Evolutionary conservation across 2,329 filamentous ascomycete genomes (phyloP).

Genomic region (Ophiocordyceps camponoti-saundersi): DNA sequence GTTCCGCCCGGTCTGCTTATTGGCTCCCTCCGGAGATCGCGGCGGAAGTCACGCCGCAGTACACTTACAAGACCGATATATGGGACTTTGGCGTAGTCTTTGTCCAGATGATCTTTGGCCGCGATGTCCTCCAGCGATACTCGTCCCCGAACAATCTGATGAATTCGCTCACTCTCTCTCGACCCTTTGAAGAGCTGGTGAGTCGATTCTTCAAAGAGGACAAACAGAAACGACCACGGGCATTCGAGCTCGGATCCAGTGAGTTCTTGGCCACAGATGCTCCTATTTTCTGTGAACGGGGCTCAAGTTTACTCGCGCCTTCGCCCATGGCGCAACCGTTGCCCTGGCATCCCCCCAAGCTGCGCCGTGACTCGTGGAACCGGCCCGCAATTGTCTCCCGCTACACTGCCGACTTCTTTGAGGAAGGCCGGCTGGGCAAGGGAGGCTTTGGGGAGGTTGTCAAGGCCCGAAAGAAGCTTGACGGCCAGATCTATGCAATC

Average conservation of each 20-base stretch:
- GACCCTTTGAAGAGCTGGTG: slow-evolving; percentile 63
- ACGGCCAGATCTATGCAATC: slow-evolving; percentile 85
- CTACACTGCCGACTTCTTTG: slow-evolving; percentile 79
- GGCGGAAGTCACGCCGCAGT: slow-evolving; percentile 40
- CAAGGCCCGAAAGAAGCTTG: slow-evolving; percentile 84
- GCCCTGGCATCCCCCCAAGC: slow-evolving; percentile 26
- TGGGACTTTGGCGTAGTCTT: slow-evolving; percentile 92
- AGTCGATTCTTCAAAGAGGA: slow-evolving; percentile 73
- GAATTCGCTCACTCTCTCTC: slow-evolving; percentile 53
- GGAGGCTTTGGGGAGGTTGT: slow-evolving; percentile 95
- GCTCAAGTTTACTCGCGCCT: slow-evolving; percentile 19
- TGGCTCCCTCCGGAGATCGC: slow-evolving; percentile 72
- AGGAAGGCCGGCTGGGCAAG: slow-evolving; percentile 76
- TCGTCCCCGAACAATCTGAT: slow-evolving; percentile 62
- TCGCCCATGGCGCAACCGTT: slow-evolving; percentile 24
- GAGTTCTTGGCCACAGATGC: slow-evolving; percentile 51
- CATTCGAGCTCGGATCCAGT: slow-evolving; percentile 53
- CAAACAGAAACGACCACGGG: slow-evolving; percentile 66
- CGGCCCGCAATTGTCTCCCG: slow-evolving; percentile 43
- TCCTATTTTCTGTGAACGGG: slow-evolving; percentile 33
- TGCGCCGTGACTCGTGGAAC: slow-evolving; percentile 45
- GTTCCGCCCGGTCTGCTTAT: slow-evolving; percentile 56
- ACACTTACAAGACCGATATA: slow-evolving; percentile 69
- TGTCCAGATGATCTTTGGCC: slow-evolving; percentile 84
- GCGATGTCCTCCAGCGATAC: slow-evolving; percentile 59